phyloP scores from a whole-genome alignment of 2,329 filamentous ascomycete species.

The Pseudocercospora ulei region DNA sequence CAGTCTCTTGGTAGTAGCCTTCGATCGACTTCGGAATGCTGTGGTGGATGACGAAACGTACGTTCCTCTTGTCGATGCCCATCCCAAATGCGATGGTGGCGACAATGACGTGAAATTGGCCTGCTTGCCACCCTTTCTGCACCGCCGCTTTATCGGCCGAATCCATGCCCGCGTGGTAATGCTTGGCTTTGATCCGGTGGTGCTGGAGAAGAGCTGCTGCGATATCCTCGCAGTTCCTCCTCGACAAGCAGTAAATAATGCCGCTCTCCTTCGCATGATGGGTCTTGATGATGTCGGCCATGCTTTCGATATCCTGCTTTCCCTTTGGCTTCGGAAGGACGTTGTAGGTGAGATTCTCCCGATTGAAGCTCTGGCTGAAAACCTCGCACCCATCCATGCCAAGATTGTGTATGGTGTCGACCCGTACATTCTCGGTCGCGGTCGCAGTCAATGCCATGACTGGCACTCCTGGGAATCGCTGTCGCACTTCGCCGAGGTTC shows the following conservation, averaged over 20 bases:
- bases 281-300: slow-evolving; percentile 57
- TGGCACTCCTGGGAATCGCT: slow-evolving; percentile 65
- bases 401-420: slow-evolving; percentile 87
- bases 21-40: slow-evolving; percentile 89
- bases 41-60: slow-evolving; percentile 92
- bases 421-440: slow-evolving; percentile 82
- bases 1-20: slow-evolving; percentile 97
- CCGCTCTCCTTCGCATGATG: slow-evolving; percentile 66
- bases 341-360: slow-evolving; percentile 88
- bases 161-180: slow-evolving; percentile 78
- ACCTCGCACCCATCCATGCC: slow-evolving; percentile 64
- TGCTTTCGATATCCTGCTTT: slow-evolving; percentile 45
- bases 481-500: slow-evolving; percentile 62
- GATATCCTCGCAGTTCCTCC: slow-evolving; percentile 70
- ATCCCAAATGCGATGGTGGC: slow-evolving; percentile 98
- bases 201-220: slow-evolving; percentile 56
- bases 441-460: slow-evolving; percentile 94
- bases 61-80: slow-evolving; percentile 98
- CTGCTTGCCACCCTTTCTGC: slow-evolving; percentile 74
- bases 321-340: slow-evolving; percentile 58
- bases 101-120: slow-evolving; percentile 76
- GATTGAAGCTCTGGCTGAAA: slow-evolving; percentile 90
- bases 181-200: slow-evolving; percentile 60
- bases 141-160: slow-evolving; percentile 57
- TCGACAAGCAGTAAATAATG: slow-evolving; percentile 86